A percentile compares a stretch with the other conserved stretches of the same genome.
These are phyloP conservation scores for Myriosclerotinia duriaeana DNA, from an alignment of 2,329 filamentous ascomycete genomes.

Conservation along the genomic window DNA sequence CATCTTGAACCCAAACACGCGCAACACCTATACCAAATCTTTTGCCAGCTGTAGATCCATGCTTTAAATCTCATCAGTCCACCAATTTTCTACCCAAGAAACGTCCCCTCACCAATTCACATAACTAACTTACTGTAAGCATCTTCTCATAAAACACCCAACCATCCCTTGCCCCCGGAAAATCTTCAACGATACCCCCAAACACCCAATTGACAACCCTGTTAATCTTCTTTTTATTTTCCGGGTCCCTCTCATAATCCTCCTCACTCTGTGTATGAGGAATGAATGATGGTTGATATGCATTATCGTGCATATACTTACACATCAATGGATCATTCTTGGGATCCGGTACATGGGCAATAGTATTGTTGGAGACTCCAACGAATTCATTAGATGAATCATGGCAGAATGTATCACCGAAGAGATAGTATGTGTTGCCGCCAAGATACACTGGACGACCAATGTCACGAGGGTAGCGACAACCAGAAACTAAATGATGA, in stretches of 20 bases:
- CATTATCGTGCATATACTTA: constrained; percentile 7
- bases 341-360: constrained; percentile 13
- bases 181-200: constrained; percentile 6
- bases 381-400: constrained; percentile 10
- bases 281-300: constrained; percentile 9
- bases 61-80: background rate
- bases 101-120: background rate
- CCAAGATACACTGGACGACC: constrained; percentile 15
- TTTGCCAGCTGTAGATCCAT: constrained; percentile 11
- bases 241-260: background rate
- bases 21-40: constrained; percentile 13
- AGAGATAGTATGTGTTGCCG: constrained; percentile 18
- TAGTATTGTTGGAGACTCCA: constrained; percentile 15
- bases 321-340: constrained; percentile 3
- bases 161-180: background rate
- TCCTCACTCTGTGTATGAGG: constrained; percentile 13
- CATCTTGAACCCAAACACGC: constrained; percentile 5
- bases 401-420: constrained; percentile 20
- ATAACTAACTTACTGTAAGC: background rate
- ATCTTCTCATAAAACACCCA: constrained; percentile 14
- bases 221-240: background rate
- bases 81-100: background rate
- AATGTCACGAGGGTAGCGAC: constrained; percentile 15
- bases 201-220: constrained; percentile 17
- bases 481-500: constrained; percentile 1